Evolutionary conservation across 805 yeast species (phyloP).

Genomic region (Metschnikowia lunata): DNA sequence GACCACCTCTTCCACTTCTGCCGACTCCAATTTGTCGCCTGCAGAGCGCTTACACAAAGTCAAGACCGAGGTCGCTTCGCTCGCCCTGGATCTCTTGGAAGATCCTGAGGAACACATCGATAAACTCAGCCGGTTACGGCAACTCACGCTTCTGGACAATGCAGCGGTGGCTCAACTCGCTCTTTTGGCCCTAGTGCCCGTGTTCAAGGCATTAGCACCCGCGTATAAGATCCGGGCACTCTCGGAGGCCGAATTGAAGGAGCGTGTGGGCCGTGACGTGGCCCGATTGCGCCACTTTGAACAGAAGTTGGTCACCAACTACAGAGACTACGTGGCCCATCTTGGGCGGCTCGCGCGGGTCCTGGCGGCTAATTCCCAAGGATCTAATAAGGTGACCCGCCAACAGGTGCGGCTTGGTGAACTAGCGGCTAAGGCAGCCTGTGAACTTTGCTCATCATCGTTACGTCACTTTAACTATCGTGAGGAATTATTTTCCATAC

Average conservation of each 20-base stretch:
- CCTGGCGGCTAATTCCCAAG: conserved; percentile 34
- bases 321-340: conserved; percentile 59
- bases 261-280: conserved; percentile 80
- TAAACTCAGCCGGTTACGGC: conserved; percentile 59
- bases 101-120: conserved; percentile 83
- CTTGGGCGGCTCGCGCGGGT: conserved; percentile 43
- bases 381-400: conserved; percentile 28
- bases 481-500: conserved; percentile 62
- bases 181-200: conserved; percentile 73
- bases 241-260: conserved; percentile 74
- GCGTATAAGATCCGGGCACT: conserved; percentile 82
- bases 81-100: conserved; percentile 74
- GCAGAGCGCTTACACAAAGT: conserved; percentile 53
- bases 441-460: conserved; percentile 60
- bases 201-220: conserved; percentile 82
- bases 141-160: conserved; percentile 66
- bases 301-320: conserved; percentile 66
- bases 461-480: conserved; percentile 79
- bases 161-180: conserved; percentile 66
- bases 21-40: conserved; percentile 30
- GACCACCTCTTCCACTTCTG: conserved; percentile 4
- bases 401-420: conserved; percentile 45
- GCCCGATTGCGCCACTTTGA: conserved; percentile 75
- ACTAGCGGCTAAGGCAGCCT: conserved; percentile 69
- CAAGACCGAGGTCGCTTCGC: conserved; percentile 79